phyloP scores from a whole-genome alignment of 2,329 filamentous ascomycete genomes.

The Hypoxylon sp. region DNA sequence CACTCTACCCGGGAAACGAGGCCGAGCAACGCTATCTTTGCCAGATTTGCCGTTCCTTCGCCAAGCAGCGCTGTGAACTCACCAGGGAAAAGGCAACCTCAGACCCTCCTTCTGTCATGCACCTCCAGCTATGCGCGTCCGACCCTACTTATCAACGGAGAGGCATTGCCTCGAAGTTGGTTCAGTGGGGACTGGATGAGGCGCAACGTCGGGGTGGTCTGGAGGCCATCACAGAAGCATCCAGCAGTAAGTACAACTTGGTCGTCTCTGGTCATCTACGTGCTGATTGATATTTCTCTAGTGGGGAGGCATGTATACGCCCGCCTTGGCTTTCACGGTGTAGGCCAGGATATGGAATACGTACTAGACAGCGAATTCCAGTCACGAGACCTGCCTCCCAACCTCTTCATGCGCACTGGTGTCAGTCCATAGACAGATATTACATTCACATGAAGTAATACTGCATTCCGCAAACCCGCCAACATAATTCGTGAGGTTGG shows the following conservation, averaged over 20 bases:
- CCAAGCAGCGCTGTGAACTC: constrained; percentile 52
- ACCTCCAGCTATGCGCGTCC: constrained; percentile 60
- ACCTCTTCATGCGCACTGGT: constrained; percentile 57
- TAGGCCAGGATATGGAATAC: constrained; percentile 53
- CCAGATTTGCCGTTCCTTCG: constrained; percentile 55
- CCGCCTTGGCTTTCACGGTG: constrained; percentile 55
- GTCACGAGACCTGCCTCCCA: constrained; percentile 49
- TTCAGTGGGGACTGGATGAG: constrained; percentile 57
- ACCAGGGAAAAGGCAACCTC: constrained; percentile 51
- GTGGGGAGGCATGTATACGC: constrained; percentile 57
- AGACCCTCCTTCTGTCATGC: constrained; percentile 55
- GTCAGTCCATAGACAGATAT: background rate
- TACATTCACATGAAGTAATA: background rate
- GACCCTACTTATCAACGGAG: constrained; percentile 61
- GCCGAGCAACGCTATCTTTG: constrained; percentile 55
- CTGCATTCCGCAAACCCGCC: background rate
- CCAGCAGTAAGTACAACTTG: constrained; percentile 36
- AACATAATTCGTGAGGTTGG: background rate
- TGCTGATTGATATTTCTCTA: constrained; percentile 32
- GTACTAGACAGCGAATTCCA: constrained; percentile 54
- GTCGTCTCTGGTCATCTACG: background rate
- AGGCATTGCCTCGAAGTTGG: constrained; percentile 55
- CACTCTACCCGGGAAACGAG: constrained; percentile 53
- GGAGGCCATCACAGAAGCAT: constrained; percentile 56
- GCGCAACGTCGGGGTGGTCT: constrained; percentile 50